Evolutionary conservation across 495 filamentous ascomycete genomes (phyloP), one percentile per base, ranked within the genome.

Genomic region (Trichoderma parareesei): DNA sequence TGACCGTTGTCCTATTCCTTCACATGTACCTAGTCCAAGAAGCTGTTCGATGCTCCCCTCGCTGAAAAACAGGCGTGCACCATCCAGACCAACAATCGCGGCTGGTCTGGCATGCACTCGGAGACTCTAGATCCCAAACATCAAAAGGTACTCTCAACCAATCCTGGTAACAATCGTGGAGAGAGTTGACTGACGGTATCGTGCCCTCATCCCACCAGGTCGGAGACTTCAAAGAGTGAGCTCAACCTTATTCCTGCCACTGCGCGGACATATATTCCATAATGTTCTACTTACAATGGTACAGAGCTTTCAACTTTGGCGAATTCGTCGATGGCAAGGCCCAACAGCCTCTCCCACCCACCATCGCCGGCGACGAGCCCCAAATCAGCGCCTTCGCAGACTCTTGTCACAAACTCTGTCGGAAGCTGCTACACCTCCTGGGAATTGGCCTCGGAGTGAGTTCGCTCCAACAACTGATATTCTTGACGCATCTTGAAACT

Each of bases 171-270:
- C 18, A 42, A n/a, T 18, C 27, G 5, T 41, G 37, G 0, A 5
- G 37, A 35, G 2, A 35, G 43, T 3, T 14, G 7, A 11, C 60
- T 20, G 67, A 20, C 66, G 49, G 38, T 33, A 8, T 13, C 46
- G 27, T 27, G 27, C 27, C 27, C 27, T 27, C 27, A 27, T 27
- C 27, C 27, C 27, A 37, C 49, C 69, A 93, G 90, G 84, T 86
- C 20, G 93, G 92, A 16, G 93, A 98, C 69, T 92, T 92, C 71
- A 97, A 97, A 81, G 93, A 96, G 92, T 95, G 78, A 70, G 78
- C 69, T 11, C 14, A 7, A 16, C 20, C 41, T 41, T 20, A 33
- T 7, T 61, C 6, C n/a, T 6, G 10, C 62, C 18, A 13, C 14
- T 27, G 35, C 20, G n/a, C 40, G 11, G 37, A 16, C 9, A 64